Conservation (phyloP, 306 rosid species). For the Spatholobus suberectus region DNA sequence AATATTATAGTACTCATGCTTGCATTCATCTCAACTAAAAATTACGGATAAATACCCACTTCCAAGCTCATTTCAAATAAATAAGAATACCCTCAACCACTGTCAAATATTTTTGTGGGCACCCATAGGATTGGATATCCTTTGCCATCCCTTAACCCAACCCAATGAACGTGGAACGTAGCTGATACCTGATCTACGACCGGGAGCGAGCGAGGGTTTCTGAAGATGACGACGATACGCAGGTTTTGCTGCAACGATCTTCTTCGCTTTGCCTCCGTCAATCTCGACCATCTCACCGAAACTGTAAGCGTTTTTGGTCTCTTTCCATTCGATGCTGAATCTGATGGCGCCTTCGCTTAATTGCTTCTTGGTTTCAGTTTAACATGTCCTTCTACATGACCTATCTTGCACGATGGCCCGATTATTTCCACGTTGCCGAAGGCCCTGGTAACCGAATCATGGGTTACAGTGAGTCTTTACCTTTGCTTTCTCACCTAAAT, state of each 20-base stretch:
- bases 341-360: not conserved
- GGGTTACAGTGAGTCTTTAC: conserved; percentile 86
- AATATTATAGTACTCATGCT: no score
- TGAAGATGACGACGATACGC: conserved; percentile 85
- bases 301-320: conserved; percentile 52
- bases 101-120: no score
- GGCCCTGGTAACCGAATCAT: conserved; percentile 82
- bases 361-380: conserved; percentile 55
- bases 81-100: no score
- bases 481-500: not conserved
- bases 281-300: conserved; percentile 97
- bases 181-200: no score
- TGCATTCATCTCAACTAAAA: no score
- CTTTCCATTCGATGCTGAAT: not conserved
- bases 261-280: conserved; percentile 85
- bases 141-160: no score
- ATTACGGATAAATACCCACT: no score
- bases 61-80: no score
- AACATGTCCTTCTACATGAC: conserved; percentile 99
- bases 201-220: not conserved
- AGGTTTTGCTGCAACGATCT: conserved; percentile 97
- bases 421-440: conserved; percentile 92
- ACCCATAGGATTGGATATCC: no score
- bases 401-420: conserved; percentile 97
- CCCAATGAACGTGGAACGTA: not conserved